phyloP scores from a whole-genome alignment of 1,284 basidiomycete genomes.

The Apiotrichum veenhuisii region DNA sequence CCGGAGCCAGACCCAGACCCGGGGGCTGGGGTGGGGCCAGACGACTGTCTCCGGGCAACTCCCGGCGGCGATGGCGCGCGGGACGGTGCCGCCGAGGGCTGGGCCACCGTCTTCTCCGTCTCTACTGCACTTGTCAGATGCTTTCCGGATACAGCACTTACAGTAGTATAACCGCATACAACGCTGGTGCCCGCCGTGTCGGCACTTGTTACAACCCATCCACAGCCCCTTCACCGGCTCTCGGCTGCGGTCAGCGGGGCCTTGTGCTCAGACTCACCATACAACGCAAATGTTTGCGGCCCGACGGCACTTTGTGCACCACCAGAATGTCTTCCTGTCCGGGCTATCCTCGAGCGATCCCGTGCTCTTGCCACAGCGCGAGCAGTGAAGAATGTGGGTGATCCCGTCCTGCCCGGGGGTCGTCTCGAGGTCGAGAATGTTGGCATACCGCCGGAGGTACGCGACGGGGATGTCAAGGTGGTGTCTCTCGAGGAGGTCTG shows the following conservation, averaged over 20 bases:
- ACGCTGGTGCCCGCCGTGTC: slow-evolving; percentile 41
- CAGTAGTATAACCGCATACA: slow-evolving; percentile 41
- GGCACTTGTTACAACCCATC: slow-evolving; percentile 39
- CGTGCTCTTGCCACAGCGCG: slow-evolving; percentile 36
- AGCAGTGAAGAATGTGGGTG: slow-evolving; percentile 37
- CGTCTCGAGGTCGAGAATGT: slow-evolving; percentile 28
- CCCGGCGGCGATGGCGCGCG: not conserved
- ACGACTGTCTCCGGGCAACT: not conserved
- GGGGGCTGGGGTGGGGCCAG: not conserved
- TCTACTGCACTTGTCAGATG: slow-evolving; percentile 4
- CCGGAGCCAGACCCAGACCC: not conserved
- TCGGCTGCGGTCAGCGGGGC: slow-evolving; percentile 22
- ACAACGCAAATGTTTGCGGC: slow-evolving; percentile 35
- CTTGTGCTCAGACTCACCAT: slow-evolving; percentile 26
- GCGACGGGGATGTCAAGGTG: slow-evolving; percentile 29
- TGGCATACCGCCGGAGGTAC: slow-evolving; percentile 32
- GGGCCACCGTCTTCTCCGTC: slow-evolving; percentile 2
- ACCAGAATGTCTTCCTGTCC: slow-evolving; percentile 39
- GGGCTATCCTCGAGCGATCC: slow-evolving; percentile 39
- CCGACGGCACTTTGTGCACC: slow-evolving; percentile 35
- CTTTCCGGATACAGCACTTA: slow-evolving; percentile 20
- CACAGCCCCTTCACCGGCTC: slow-evolving; percentile 35
- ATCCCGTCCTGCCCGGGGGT: slow-evolving; percentile 33
- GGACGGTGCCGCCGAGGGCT: not conserved
- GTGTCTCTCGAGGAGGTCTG: slow-evolving; percentile 38